Evolutionary conservation across 2,329 filamentous ascomycete species (phyloP).

Genomic region (Periglandula ipomoeae): DNA sequence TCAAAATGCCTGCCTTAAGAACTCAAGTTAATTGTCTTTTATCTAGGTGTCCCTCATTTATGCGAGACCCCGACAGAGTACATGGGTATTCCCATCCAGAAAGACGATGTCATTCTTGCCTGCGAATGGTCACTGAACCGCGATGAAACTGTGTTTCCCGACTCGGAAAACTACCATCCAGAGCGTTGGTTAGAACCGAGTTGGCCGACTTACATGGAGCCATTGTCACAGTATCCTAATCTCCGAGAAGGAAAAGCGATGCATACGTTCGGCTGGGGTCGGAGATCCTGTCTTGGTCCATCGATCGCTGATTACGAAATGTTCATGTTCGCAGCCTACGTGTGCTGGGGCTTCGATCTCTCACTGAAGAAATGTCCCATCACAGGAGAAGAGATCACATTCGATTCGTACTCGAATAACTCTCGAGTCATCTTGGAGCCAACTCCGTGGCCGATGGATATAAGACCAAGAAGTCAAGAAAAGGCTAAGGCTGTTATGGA

Average conservation of each 20-base stretch:
- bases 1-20: too few species aligned
- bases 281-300: background rate
- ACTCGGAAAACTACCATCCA: constrained; percentile 39
- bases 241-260: constrained; percentile 49
- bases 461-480: constrained; percentile 29
- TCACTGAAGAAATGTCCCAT: constrained; percentile 23
- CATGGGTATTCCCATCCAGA: constrained; percentile 36
- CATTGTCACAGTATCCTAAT: constrained; percentile 52
- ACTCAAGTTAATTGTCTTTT: too few species aligned
- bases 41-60: constrained; percentile 37
- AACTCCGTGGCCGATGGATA: constrained; percentile 34
- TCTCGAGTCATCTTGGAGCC: constrained; percentile 45
- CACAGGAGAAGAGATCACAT: constrained; percentile 32
- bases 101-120: constrained; percentile 38
- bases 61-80: constrained; percentile 37
- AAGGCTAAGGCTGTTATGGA: constrained; percentile 28
- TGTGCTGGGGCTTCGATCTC: constrained; percentile 42
- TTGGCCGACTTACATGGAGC: constrained; percentile 57
- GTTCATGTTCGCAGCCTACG: constrained; percentile 36
- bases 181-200: constrained; percentile 53
- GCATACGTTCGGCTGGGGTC: constrained; percentile 50
- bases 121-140: constrained; percentile 37
- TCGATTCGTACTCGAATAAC: constrained; percentile 41
- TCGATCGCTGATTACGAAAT: constrained; percentile 41
- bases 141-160: constrained; percentile 24